A percentile compares a stretch with the other conserved stretches of the same genome.
Evolutionary conservation across 768 basidiomycete species (phyloP).

Genomic region (Kwoniella sp.): DNA sequence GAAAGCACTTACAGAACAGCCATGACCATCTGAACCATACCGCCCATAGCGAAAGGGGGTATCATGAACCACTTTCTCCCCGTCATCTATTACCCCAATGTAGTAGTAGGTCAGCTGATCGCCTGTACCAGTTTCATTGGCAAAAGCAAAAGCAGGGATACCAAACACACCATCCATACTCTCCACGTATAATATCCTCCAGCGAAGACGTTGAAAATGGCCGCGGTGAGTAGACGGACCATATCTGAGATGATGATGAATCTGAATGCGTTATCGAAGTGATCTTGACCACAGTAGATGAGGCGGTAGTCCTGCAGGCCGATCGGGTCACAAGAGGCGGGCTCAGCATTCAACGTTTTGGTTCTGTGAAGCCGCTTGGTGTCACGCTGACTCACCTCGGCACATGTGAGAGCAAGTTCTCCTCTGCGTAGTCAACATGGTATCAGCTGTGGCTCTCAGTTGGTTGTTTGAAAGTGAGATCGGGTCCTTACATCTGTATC

Average conservation of each 20-base stretch:
- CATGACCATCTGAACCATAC: slow-evolving; percentile 19
- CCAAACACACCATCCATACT: slow-evolving; percentile 18
- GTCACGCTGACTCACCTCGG: slow-evolving; percentile 11
- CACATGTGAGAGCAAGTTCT: slow-evolving; percentile 9
- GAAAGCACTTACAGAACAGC: slow-evolving; percentile 9
- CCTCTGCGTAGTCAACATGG: not conserved
- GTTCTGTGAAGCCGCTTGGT: no score
- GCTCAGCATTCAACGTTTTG: not conserved
- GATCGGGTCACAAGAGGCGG: not conserved
- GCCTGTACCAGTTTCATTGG: no score
- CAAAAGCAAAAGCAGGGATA: no score
- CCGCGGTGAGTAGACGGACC: slow-evolving; percentile 3
- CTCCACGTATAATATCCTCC: slow-evolving; percentile 20
- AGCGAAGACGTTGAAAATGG: slow-evolving; percentile 13
- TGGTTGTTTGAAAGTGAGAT: not conserved
- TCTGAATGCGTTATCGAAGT: slow-evolving; percentile 12
- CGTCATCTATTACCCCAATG: slow-evolving; percentile 11
- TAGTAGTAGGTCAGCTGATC: no score
- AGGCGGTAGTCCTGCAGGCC: slow-evolving; percentile 6
- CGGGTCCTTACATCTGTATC: slow-evolving; percentile 11
- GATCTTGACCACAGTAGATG: slow-evolving; percentile 10
- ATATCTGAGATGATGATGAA: slow-evolving; percentile 13
- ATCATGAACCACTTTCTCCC: slow-evolving; percentile 14
- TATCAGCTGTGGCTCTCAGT: slow-evolving; percentile 1
- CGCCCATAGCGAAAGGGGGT: slow-evolving; percentile 17